Percentiles rank a stretch among this genome's conserved stretches.
phyloP scores from a whole-genome alignment of 1,284 basidiomycete genomes.

The Entoloma clypeatum region DNA sequence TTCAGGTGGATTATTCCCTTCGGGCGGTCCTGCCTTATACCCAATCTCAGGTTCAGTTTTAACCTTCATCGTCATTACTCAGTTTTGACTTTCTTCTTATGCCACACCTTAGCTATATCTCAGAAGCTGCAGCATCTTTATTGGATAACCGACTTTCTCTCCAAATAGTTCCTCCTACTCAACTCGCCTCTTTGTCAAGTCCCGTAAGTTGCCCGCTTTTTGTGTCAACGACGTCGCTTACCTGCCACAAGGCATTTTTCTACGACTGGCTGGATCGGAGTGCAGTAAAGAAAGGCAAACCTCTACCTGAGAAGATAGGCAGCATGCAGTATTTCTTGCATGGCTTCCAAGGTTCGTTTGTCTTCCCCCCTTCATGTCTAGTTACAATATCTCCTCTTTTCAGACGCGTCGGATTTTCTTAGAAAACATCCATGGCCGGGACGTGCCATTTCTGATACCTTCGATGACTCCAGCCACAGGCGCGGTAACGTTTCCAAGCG shows the following conservation, averaged over 20 bases:
- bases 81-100: conserved; percentile 6
- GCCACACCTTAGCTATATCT: conserved; percentile 35
- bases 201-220: conserved; percentile 44
- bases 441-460: conserved; percentile 76
- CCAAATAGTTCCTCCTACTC: conserved; percentile 83
- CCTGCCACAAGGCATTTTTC: conserved; percentile 65
- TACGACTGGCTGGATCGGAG: conserved; percentile 86
- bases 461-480: conserved; percentile 76
- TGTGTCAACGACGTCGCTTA: background rate
- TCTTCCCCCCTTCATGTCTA: background rate
- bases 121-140: conserved; percentile 78
- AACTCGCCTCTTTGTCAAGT: conserved; percentile 79
- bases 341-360: conserved; percentile 66
- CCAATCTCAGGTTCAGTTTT: conserved; percentile 66
- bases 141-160: conserved; percentile 74
- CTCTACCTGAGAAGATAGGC: conserved; percentile 81
- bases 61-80: conserved; percentile 2
- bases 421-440: conserved; percentile 87
- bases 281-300: conserved; percentile 75
- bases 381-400: conserved; percentile 4
- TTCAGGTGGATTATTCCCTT: conserved; percentile 85
- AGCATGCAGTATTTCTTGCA: conserved; percentile 88
- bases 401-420: conserved; percentile 86
- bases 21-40: conserved; percentile 80
- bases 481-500: conserved; percentile 62